phyloP scores from a whole-genome alignment of 2,329 filamentous ascomycete species.

The Neonectria magnoliae region DNA sequence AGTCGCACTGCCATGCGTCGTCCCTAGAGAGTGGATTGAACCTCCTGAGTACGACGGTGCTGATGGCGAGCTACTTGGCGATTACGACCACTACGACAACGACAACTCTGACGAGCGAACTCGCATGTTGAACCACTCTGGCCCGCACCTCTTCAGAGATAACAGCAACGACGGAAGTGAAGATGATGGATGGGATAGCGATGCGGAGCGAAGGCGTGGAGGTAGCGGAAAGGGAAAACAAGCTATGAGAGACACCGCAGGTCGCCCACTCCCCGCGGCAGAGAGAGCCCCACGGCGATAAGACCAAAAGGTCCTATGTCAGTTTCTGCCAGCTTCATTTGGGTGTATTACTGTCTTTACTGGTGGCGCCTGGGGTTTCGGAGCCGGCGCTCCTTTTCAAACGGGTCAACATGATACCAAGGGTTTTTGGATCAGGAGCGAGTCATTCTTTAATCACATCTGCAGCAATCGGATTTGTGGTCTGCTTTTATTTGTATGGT shows the following conservation, averaged over 20 bases:
- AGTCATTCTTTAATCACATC: slow-evolving; percentile 34
- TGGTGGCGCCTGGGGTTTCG: slow-evolving; percentile 41
- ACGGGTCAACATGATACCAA: slow-evolving; percentile 43
- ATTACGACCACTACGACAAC: slow-evolving; percentile 62
- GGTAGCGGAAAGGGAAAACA: slow-evolving; percentile 57
- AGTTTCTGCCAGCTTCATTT: not conserved
- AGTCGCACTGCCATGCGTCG: slow-evolving; percentile 81
- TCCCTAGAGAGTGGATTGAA: slow-evolving; percentile 83
- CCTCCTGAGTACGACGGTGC: slow-evolving; percentile 80
- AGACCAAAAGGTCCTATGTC: not conserved
- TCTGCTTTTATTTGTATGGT: slow-evolving; percentile 42
- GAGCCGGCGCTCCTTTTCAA: slow-evolving; percentile 26
- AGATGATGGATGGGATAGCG: slow-evolving; percentile 56
- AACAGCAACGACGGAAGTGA: slow-evolving; percentile 36
- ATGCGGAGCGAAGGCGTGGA: slow-evolving; percentile 55
- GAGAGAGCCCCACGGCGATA: slow-evolving; percentile 59
- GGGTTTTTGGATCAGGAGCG: slow-evolving; percentile 29
- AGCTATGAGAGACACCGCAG: slow-evolving; percentile 59
- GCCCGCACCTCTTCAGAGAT: slow-evolving; percentile 45
- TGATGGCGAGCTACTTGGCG: slow-evolving; percentile 74
- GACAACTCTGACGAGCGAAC: slow-evolving; percentile 61
- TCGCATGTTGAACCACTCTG: slow-evolving; percentile 64
- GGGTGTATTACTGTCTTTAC: slow-evolving; percentile 12
- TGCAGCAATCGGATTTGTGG: slow-evolving; percentile 28
- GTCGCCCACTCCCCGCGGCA: slow-evolving; percentile 61